phyloP scores from a whole-genome alignment of 108 stramenopile genomes.

The Cyclotella cryptica region DNA sequence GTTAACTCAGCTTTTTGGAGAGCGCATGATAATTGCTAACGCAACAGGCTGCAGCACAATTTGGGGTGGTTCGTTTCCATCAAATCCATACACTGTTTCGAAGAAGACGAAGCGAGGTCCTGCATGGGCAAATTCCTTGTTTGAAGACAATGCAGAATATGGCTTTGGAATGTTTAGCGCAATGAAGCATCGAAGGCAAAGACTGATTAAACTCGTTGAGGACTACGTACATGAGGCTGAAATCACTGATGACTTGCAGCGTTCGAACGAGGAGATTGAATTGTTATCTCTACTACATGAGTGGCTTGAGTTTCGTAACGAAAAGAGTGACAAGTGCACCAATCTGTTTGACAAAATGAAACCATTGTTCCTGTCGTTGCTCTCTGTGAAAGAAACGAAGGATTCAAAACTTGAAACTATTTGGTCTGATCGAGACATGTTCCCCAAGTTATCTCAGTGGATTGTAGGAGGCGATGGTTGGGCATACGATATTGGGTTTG shows the following conservation, averaged over 20 bases:
- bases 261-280: constrained; percentile 34
- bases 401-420: constrained; percentile 34
- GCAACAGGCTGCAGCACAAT: constrained; percentile 68
- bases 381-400: constrained; percentile 15
- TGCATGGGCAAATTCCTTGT: constrained; percentile 72
- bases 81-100: constrained; percentile 71
- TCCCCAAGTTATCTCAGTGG: constrained; percentile 70
- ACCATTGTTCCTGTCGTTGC: constrained; percentile 56
- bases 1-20: constrained; percentile 70
- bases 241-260: constrained; percentile 7
- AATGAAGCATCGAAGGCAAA: constrained; percentile 63
- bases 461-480: constrained; percentile 76
- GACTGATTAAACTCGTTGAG: constrained; percentile 50
- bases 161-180: constrained; percentile 72
- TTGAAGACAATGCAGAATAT: constrained; percentile 73
- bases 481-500: constrained; percentile 76
- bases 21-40: constrained; percentile 75
- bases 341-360: constrained; percentile 67
- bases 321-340: constrained; percentile 66
- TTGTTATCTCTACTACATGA: constrained; percentile 56
- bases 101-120: constrained; percentile 67
- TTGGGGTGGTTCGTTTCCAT: constrained; percentile 74
- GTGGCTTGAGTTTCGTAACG: constrained; percentile 62
- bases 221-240: constrained; percentile 56
- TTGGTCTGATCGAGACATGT: constrained; percentile 74